Conservation (phyloP, 257 asterid genomes). For the Agastache rugosa region DNA sequence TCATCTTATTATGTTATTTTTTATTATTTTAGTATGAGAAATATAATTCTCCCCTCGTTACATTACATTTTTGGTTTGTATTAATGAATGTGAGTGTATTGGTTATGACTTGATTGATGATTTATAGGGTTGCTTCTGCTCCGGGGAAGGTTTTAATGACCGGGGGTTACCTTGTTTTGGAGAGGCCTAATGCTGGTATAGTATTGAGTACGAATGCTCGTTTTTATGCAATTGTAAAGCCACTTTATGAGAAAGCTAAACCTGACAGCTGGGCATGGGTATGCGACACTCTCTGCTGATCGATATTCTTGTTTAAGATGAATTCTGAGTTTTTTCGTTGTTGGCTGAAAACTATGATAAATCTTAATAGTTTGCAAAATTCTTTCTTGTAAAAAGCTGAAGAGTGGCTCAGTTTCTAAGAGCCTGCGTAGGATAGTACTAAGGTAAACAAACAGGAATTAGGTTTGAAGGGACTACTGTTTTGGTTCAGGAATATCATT, state of each 20-base stretch:
- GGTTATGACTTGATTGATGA: constrained; percentile 38
- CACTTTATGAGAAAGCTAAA: constrained; percentile 63
- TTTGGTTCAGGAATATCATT: neutral
- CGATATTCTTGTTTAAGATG: constrained; percentile 15
- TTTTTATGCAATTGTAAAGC: constrained; percentile 89
- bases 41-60: neutral
- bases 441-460: neutral
- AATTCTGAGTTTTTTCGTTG: neutral
- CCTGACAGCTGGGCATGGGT: constrained; percentile 95
- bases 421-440: neutral
- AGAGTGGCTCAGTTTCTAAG: neutral
- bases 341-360: constrained; percentile 3
- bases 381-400: neutral
- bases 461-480: neutral
- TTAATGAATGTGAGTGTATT: constrained; percentile 23
- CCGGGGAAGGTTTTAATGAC: constrained; percentile 99
- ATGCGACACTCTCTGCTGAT: constrained; percentile 36
- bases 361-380: neutral
- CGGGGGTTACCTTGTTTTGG: constrained; percentile 94
- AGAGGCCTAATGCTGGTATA: constrained; percentile 97
- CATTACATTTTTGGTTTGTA: neutral
- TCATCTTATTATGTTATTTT: constrained; percentile 7
- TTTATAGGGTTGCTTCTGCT: constrained; percentile 89
- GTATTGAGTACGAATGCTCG: constrained; percentile 98
- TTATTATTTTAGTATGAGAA: neutral